These are phyloP conservation scores for Lathyrus tuberosus DNA, from an alignment of 306 rosid species.

Conservation along the genomic window DNA sequence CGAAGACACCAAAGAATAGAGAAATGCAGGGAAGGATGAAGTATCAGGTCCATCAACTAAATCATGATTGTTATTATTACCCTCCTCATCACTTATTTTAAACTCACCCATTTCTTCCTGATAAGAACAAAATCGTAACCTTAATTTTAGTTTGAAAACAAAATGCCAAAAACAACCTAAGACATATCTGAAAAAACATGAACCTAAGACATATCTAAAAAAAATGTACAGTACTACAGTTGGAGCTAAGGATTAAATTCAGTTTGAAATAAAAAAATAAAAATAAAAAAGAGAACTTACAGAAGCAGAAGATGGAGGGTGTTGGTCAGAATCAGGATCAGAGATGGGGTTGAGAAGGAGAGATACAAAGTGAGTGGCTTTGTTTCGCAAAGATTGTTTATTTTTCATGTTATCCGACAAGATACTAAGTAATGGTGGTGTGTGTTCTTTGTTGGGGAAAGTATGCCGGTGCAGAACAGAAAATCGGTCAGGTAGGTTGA, in stretches of 20 bases:
- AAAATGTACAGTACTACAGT: neutral
- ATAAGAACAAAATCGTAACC: conserved; percentile 28
- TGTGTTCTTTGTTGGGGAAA: neutral
- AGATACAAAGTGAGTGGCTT: conserved; percentile 75
- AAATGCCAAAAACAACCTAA: neutral
- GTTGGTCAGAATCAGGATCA: conserved; percentile 45
- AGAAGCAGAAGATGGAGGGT: conserved; percentile 46
- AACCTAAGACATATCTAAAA: neutral
- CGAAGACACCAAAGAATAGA: conserved; percentile 70
- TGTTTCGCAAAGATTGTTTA: conserved; percentile 73
- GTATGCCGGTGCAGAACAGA: neutral
- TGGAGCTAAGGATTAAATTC: conserved; percentile 13
- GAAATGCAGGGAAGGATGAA: conserved; percentile 84
- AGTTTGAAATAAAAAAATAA: conserved; percentile 2
- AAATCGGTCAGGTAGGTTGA: neutral
- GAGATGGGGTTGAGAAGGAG: conserved; percentile 86
- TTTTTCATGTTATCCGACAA: conserved; percentile 56
- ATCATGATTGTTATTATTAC: conserved; percentile 32
- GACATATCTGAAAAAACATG: neutral
- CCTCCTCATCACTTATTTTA: conserved; percentile 52
- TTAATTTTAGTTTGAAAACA: conserved; percentile 5
- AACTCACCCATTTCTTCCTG: conserved; percentile 62
- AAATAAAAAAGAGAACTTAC: conserved; percentile 52
- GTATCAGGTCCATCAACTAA: conserved; percentile 88
- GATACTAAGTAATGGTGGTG: neutral